Conservation (phyloP, 176 grass and related monocot genomes). For the Themeda triandra region DNA sequence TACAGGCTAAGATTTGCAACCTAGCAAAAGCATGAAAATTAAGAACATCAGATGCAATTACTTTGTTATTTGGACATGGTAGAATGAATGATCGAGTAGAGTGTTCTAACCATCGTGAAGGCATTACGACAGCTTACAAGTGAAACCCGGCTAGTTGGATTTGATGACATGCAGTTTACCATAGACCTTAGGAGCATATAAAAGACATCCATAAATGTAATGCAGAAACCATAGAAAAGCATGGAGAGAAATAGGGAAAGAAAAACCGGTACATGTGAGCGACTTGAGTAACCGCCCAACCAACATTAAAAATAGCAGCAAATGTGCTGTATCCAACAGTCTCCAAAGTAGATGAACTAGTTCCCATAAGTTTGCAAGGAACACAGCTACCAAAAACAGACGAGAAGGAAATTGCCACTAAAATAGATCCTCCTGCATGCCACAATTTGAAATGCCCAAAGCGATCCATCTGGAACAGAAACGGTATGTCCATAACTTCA, state of each 20-base stretch:
- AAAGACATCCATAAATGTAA: constrained; percentile 26
- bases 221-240: constrained; percentile 16
- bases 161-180: constrained; percentile 98
- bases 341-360: constrained; percentile 57
- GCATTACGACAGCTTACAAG: constrained; percentile 97
- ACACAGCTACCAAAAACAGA: constrained; percentile 92
- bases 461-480: constrained; percentile 77
- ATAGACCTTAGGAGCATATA: constrained; percentile 70
- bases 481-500: constrained; percentile 20
- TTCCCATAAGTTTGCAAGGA: constrained; percentile 75
- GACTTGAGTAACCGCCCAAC: constrained; percentile 98
- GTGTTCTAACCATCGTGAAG: constrained; percentile 85
- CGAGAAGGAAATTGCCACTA: constrained; percentile 95
- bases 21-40: constrained; percentile 45
- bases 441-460: constrained; percentile 97
- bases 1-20: constrained; percentile 87
- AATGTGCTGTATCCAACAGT: constrained; percentile 95
- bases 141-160: constrained; percentile 90
- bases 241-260: constrained; percentile 16
- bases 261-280: constrained; percentile 79
- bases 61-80: neutral
- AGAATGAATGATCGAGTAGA: constrained; percentile 23
- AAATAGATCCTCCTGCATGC: constrained; percentile 93
- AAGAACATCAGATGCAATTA: constrained; percentile 19
- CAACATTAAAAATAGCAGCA: constrained; percentile 94